Evolutionary conservation across 2,329 filamentous ascomycete genomes (phyloP).

Genomic region (Ceratocystis destructans): DNA sequence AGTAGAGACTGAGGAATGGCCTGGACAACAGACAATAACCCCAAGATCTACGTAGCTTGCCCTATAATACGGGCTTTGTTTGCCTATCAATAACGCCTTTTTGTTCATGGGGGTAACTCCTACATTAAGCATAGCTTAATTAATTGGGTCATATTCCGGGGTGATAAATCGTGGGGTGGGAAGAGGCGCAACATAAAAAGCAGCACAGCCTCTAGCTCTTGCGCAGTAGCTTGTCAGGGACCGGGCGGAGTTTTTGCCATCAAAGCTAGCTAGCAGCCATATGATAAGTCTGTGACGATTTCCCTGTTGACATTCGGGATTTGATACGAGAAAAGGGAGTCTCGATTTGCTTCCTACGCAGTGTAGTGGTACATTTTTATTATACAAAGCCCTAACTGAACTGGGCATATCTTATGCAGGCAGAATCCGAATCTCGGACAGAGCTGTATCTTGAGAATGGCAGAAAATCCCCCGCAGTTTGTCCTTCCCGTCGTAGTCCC

Average conservation of each 20-base stretch:
- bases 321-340: neutral
- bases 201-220: neutral
- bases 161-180: neutral
- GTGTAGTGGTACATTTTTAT: constrained; percentile 2
- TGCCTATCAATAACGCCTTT: too few relatives aligned
- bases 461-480: neutral
- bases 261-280: neutral
- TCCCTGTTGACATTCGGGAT: neutral
- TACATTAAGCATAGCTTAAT: too few relatives aligned
- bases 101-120: too few relatives aligned
- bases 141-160: neutral
- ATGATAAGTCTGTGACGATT: neutral
- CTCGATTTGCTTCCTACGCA: neutral
- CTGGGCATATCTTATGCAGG: neutral
- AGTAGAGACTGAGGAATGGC: too few relatives aligned
- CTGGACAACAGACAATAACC: too few relatives aligned
- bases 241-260: neutral
- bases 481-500: neutral
- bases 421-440: neutral
- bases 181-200: neutral
- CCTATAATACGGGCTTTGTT: too few relatives aligned
- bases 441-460: neutral
- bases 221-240: neutral
- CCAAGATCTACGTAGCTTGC: too few relatives aligned
- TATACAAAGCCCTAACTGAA: neutral